Base-by-base conservation (phyloP, 768 basidiomycete genomes). In the Lentinula raphanica region DNA sequence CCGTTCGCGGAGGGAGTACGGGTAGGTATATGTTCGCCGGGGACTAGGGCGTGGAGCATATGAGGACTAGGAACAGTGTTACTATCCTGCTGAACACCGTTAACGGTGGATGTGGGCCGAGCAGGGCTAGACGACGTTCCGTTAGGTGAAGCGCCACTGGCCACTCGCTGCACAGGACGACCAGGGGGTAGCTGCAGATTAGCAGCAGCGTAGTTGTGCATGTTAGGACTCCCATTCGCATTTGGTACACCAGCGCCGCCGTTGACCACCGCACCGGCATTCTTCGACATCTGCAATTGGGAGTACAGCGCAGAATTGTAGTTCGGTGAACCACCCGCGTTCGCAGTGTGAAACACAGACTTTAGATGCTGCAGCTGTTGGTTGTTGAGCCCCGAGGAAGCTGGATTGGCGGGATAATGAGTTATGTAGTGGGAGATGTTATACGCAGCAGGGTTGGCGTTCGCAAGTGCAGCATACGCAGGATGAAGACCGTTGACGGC, bases 321-420 rank as follows among this genome's bases (percentile, higher is more conserved):
- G 66, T 55, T 67, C 50, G 40, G 49, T 75, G 3, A 32, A 23
- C 35, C 36, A 39, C 35, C 19, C n/a, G 35, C 23, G 27, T 53
- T 53, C n/a, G 51, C 48, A 19, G 39, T 48, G 5, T 78, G 79
- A 58, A 85, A 80, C 3, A 79, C 82, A 8, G 79, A 70, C 69
- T 86, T 86, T 40, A 87, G 64, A 56, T 73, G 78, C 66, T 85
- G 83, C 67, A 87, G 72, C 63, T 87, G 85, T 59, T 87, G 86
- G 19, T 72, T 59, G 32, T 75, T 81, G 46, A 87, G 66, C 2
- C 73, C 50, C 3, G 51, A 36, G 27, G 58, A 40, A 12, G 49
- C 32, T 17, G 42, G 23, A 15, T 51, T 32, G 25, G 28, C 72
- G 44, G 72, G 74, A 3, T 71, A 70, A 46, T 73, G 76, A 51